These are phyloP conservation scores for Metschnikowia anglica DNA, from an alignment of 805 yeast species.

Conservation along the genomic window DNA sequence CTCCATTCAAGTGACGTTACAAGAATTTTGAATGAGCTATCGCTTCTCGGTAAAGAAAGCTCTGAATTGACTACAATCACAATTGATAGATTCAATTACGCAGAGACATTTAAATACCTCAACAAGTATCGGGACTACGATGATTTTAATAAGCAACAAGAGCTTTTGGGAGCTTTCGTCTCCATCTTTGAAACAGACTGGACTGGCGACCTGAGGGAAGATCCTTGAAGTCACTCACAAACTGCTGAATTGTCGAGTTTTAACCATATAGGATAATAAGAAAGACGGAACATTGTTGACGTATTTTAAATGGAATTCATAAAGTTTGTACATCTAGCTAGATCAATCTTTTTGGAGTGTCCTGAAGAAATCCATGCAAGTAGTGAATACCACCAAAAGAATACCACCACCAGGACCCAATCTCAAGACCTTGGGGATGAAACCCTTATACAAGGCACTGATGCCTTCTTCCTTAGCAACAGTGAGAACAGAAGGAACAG, in stretches of 20 bases:
- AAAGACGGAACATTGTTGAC: neutral
- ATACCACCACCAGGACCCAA: slow-evolving; percentile 99
- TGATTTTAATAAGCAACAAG: slow-evolving; percentile 12
- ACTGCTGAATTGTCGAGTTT: too few species aligned
- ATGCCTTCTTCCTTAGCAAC: slow-evolving; percentile 91
- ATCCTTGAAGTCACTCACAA: too few species aligned
- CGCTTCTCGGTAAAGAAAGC: slow-evolving; percentile 10
- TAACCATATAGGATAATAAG: neutral
- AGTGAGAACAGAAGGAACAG: slow-evolving; percentile 70
- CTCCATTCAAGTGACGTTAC: slow-evolving; percentile 14
- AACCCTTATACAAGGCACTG: slow-evolving; percentile 89
- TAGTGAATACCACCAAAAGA: slow-evolving; percentile 91
- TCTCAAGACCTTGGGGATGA: slow-evolving; percentile 94
- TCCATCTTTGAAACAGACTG: slow-evolving; percentile 12
- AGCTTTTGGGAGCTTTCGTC: slow-evolving; percentile 10
- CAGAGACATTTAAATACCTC: slow-evolving; percentile 24
- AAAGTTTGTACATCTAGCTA: neutral
- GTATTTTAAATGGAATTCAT: neutral
- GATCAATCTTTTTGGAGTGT: slow-evolving; percentile 32
- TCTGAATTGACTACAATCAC: slow-evolving; percentile 8
- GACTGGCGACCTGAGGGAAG: slow-evolving; percentile 3
- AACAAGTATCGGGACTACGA: slow-evolving; percentile 7
- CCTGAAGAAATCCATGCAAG: slow-evolving; percentile 92
- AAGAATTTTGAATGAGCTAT: slow-evolving; percentile 12
- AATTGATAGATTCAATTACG: slow-evolving; percentile 17